phyloP scores from a whole-genome alignment of 2,329 filamentous ascomycete species.

The Zymoseptoria passerinii region DNA sequence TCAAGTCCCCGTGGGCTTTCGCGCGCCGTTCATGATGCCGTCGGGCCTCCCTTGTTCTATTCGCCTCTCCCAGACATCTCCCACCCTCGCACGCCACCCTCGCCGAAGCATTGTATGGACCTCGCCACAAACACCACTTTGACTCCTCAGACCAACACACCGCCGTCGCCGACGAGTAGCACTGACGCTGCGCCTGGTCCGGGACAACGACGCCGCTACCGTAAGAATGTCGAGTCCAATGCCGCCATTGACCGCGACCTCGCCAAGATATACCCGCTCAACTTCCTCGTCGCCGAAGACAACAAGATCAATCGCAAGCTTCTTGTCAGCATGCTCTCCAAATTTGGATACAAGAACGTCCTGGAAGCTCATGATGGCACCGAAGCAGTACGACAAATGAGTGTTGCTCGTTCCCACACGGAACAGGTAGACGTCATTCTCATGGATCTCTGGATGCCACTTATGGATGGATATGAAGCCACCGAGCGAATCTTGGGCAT shows the following conservation, averaged over 20 bases:
- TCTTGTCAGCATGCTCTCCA: constrained; percentile 56
- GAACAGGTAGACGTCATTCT: constrained; percentile 53
- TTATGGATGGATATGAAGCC: constrained; percentile 65
- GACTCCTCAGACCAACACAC: constrained; percentile 1
- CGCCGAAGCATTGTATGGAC: constrained; percentile 8
- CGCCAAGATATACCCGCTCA: constrained; percentile 53
- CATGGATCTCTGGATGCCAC: constrained; percentile 72
- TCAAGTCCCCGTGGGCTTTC: constrained; percentile 20
- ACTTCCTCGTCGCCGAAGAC: constrained; percentile 63
- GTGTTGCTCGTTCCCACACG: constrained; percentile 17
- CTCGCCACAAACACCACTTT: constrained; percentile 8
- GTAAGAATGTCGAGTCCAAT: constrained; percentile 21
- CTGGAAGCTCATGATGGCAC: constrained; percentile 60
- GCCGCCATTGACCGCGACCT: constrained; percentile 47
- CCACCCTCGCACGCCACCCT: constrained; percentile 1
- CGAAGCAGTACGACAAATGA: constrained; percentile 57
- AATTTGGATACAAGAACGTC: constrained; percentile 57
- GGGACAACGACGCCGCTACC: constrained; percentile 9
- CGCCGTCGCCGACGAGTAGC: constrained; percentile 7
- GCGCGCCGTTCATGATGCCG: constrained; percentile 19
- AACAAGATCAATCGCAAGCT: constrained; percentile 64
- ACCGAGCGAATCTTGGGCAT: constrained; percentile 54
- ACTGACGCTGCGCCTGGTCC: neutral
- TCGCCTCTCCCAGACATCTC: neutral
- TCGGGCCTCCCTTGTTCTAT: constrained; percentile 7